phyloP scores from a whole-genome alignment of 2,329 filamentous ascomycete species.

The Aspergillus intermedius region DNA sequence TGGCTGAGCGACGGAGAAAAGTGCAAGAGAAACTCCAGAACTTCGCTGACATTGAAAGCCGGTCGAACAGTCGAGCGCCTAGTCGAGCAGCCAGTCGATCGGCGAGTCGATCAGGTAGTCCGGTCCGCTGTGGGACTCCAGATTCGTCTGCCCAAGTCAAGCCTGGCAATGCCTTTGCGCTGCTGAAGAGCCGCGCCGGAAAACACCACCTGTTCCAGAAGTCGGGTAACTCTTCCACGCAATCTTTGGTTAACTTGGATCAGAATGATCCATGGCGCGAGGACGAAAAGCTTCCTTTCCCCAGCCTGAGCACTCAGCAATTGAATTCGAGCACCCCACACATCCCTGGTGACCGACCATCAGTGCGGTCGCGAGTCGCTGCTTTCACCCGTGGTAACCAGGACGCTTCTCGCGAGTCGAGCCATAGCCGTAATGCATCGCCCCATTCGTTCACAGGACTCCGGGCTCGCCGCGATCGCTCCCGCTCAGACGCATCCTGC shows the following conservation, averaged over 20 bases:
- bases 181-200: constrained; percentile 37
- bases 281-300: constrained; percentile 23
- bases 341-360: constrained; percentile 23
- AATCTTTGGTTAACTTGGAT: constrained; percentile 24
- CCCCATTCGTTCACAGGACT: constrained; percentile 30
- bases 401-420: constrained; percentile 30
- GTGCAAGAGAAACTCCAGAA: constrained; percentile 44
- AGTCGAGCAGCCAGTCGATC: constrained; percentile 12
- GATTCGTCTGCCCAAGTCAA: constrained; percentile 23
- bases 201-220: constrained; percentile 31
- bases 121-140: constrained; percentile 29
- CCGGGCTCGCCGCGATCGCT: constrained; percentile 44
- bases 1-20: constrained; percentile 41
- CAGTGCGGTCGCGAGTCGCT: constrained; percentile 4
- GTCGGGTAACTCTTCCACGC: constrained; percentile 33
- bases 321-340: constrained; percentile 32
- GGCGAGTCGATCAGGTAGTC: constrained; percentile 29
- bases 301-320: constrained; percentile 23
- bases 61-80: constrained; percentile 37
- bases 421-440: constrained; percentile 28
- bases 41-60: constrained; percentile 37
- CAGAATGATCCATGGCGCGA: constrained; percentile 28
- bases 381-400: constrained; percentile 15
- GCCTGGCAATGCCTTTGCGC: constrained; percentile 38
- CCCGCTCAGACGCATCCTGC: constrained; percentile 48